Evolutionary conservation across 169 alveolate genomes (phyloP), one percentile per base, ranked within the genome.

Genomic region (Sarcocystis neurona): DNA sequence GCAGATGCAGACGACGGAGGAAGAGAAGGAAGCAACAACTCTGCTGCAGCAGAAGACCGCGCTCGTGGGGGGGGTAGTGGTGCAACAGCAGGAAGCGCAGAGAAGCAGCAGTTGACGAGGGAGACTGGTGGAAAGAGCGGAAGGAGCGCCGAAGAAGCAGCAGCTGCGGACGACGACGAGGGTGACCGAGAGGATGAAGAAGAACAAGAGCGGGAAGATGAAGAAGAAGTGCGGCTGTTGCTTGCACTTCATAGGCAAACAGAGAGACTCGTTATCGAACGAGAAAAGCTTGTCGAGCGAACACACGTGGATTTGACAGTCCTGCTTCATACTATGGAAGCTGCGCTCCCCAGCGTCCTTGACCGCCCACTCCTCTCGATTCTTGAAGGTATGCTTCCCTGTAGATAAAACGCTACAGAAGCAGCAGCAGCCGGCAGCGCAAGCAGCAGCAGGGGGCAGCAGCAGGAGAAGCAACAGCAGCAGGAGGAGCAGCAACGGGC

Each of bases 281-380:
- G 82, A 72, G 82, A 72, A 2, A 47, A 39, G 30, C 56, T 72
- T 2, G 41, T 72, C 10, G 48, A 32, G 53, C 27, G 43, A 56
- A 72, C 82, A 15, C 34, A 72, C 56, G 41, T 23, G 10, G 82
- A 72, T 72, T 53, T 72, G 37, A 10, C 82, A 2, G 6, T 72
- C 39, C 82, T 72, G 30, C 82, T 72, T 72, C 82, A 72, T 6
- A 56, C 82, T 15, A 72, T 72, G 82, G 82, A 72, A 32, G 39
- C 23, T 12, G 53, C 82, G 34, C 82, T 72, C 2, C 82, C 82
- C 18, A 39, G 56, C 6, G 32, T 34, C 32, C 58, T 72, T 5
- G 82, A 72, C 56, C 4, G 39, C 6, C 82, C 82, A 12, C 56
- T 72, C 18, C 50, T 72, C 43, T 72, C 82, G 2, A 72, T 72